These are phyloP conservation scores for Parmelia sp. DNA, from an alignment of 495 filamentous ascomycete genomes.

Conservation along the genomic window DNA sequence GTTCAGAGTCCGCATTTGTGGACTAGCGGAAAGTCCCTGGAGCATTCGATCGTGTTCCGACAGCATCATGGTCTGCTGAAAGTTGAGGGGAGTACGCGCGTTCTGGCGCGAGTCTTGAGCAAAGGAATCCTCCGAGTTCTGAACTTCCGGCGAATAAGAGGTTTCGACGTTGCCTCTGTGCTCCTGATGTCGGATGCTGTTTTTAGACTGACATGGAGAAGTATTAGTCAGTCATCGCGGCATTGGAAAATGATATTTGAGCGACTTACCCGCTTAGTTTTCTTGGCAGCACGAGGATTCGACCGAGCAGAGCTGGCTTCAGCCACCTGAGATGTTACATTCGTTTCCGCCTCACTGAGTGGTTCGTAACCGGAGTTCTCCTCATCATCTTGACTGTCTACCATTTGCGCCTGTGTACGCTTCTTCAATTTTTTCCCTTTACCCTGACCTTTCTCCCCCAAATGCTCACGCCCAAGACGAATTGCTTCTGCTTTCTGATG, in stretches of 20 bases:
- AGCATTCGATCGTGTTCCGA: neutral
- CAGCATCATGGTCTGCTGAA: neutral
- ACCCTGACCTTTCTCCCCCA: slow-evolving; percentile 17
- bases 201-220: neutral
- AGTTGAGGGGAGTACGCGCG: neutral
- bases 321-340: neutral
- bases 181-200: neutral
- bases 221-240: neutral
- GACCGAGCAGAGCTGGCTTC: neutral
- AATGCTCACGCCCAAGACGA: slow-evolving; percentile 18
- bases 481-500: slow-evolving; percentile 22
- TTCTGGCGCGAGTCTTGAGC: neutral
- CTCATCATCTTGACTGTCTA: neutral
- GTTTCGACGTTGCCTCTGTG: neutral
- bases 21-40: neutral
- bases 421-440: slow-evolving; percentile 13
- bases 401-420: neutral
- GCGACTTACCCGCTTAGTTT: slow-evolving; percentile 2
- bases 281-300: slow-evolving; percentile 8
- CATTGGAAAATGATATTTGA: neutral
- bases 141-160: neutral
- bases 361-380: slow-evolving; percentile 8
- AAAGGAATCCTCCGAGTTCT: neutral
- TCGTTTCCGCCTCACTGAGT: slow-evolving; percentile 2
- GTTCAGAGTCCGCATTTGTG: neutral